Evolutionary conservation across 805 yeast species (phyloP).

Genomic region (Yarrowia porcina): DNA sequence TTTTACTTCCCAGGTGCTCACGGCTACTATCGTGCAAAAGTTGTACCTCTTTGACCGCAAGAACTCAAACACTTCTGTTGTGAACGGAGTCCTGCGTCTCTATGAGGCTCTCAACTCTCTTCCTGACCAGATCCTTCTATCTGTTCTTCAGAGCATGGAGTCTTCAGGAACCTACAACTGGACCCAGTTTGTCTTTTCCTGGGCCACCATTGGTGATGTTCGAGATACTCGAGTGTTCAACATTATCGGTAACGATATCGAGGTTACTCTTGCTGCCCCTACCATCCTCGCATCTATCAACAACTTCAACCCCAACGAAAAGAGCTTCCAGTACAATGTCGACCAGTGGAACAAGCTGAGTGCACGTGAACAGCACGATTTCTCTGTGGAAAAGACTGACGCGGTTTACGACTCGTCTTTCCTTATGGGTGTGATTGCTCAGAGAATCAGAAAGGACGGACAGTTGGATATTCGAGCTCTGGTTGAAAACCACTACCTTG

Average conservation of each 20-base stretch:
- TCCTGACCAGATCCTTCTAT: constrained; percentile 61
- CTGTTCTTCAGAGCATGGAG: constrained; percentile 58
- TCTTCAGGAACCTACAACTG: constrained; percentile 19
- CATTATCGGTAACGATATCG: constrained; percentile 4
- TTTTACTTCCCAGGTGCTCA: constrained; percentile 41
- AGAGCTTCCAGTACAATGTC: neutral
- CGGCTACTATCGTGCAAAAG: constrained; percentile 48
- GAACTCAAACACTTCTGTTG: constrained; percentile 47
- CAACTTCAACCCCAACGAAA: neutral
- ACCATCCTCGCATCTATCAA: neutral
- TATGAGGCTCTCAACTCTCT: constrained; percentile 63
- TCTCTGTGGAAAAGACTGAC: neutral
- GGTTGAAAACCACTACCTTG: constrained; percentile 1
- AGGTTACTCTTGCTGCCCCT: constrained; percentile 6
- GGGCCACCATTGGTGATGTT: constrained; percentile 8
- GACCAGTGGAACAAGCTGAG: neutral
- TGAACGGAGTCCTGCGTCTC: constrained; percentile 49
- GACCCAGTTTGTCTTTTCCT: constrained; percentile 18
- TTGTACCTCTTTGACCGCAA: constrained; percentile 50
- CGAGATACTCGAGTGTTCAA: neutral
- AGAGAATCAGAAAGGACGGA: neutral
- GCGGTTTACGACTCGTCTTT: neutral
- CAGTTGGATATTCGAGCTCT: constrained; percentile 1
- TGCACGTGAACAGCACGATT: neutral
- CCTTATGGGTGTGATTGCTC: constrained; percentile 2